Percentiles rank a stretch among this genome's conserved stretches.
Conservation (phyloP, 2,329 filamentous ascomycete genomes). For the Lachnellula cervina region DNA sequence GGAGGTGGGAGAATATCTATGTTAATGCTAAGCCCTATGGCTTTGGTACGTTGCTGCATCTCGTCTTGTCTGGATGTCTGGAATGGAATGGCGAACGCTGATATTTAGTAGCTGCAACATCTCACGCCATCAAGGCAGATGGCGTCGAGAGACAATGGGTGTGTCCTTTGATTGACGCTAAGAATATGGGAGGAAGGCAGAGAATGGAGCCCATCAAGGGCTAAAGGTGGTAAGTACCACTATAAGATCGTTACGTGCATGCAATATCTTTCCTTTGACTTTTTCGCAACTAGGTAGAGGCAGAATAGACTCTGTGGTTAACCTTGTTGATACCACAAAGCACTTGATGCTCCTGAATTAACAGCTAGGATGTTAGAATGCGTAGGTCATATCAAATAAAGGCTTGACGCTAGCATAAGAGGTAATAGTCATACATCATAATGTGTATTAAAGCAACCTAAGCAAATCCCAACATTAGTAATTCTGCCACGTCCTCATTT, state of each 20-base stretch:
- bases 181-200: neutral
- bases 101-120: conserved; percentile 7
- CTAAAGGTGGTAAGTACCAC: neutral
- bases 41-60: conserved; percentile 6
- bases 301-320: no score
- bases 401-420: no score
- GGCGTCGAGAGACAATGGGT: conserved; percentile 7
- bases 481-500: no score
- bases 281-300: no score
- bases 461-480: no score
- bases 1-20: conserved; percentile 49
- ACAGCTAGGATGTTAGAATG: no score
- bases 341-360: no score
- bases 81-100: neutral
- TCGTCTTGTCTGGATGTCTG: neutral
- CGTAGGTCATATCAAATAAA: no score
- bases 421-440: no score
- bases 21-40: conserved; percentile 30
- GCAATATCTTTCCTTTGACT: no score
- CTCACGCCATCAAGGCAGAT: conserved; percentile 8
- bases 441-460: no score
- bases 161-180: conserved; percentile 12
- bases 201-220: neutral
- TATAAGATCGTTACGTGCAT: neutral
- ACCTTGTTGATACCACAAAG: no score